A percentile compares a stretch with the other conserved stretches of the same genome.
Evolutionary conservation across 2,329 filamentous ascomycete genomes (phyloP).

Genomic region (Arthroderma uncinatum): DNA sequence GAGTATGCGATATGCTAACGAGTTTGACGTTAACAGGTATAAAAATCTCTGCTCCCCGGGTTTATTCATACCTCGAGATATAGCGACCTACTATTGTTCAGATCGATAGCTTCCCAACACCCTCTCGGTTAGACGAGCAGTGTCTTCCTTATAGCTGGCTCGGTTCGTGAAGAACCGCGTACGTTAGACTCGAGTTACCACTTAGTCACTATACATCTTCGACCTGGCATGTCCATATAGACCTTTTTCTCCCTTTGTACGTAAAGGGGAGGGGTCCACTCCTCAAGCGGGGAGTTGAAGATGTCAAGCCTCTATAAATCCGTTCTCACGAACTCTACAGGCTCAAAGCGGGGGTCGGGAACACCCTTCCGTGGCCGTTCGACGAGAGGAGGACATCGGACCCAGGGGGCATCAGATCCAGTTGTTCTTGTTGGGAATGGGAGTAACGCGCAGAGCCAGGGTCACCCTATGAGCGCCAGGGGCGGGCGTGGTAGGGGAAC

Average conservation of each 20-base stretch:
- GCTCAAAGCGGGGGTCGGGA: background rate
- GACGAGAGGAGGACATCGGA: background rate
- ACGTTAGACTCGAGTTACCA: background rate
- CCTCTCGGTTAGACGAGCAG: background rate
- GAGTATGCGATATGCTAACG: background rate
- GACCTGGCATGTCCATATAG: background rate
- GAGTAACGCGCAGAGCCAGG: background rate
- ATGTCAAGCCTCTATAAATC: constrained; percentile 5
- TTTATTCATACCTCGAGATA: background rate
- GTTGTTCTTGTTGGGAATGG: background rate
- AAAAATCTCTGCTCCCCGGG: background rate
- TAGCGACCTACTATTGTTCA: background rate
- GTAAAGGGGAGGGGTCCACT: background rate
- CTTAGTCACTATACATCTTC: background rate
- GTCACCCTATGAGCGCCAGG: background rate
- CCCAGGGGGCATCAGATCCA: background rate
- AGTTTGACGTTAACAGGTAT: background rate
- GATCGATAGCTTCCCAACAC: background rate
- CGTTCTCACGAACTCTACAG: background rate
- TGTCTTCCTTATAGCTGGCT: background rate
- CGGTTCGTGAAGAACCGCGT: background rate
- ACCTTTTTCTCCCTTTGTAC: background rate
- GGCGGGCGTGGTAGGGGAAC: background rate
- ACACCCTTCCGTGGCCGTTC: background rate
- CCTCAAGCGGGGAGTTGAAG: background rate